Evolutionary conservation across 768 basidiomycete genomes (phyloP).

Genomic region (Dentipellis fragilis): DNA sequence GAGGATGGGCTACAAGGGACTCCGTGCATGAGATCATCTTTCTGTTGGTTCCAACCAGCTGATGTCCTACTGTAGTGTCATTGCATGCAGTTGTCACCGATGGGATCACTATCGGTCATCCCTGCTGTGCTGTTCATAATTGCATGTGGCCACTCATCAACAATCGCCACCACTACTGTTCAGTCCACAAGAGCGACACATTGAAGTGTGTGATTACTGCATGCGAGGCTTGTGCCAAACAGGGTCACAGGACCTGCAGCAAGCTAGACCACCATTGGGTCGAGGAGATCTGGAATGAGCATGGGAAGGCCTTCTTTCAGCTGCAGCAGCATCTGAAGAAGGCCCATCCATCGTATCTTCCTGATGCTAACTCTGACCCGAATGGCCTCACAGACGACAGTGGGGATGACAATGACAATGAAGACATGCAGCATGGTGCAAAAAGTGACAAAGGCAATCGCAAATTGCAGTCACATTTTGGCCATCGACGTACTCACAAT

Average conservation of each 20-base stretch:
- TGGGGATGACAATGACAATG: not conserved
- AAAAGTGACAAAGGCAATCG: conserved; percentile 11
- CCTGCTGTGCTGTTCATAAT: conserved; percentile 21
- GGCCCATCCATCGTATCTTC: not conserved
- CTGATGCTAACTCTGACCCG: not conserved
- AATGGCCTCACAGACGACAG: not conserved
- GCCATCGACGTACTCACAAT: conserved; percentile 18
- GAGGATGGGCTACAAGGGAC: not conserved
- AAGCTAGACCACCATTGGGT: not conserved
- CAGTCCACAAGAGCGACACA: not conserved
- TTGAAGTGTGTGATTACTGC: not conserved
- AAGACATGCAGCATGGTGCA: not conserved
- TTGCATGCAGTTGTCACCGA: conserved; percentile 19
- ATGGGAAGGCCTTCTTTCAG: not conserved
- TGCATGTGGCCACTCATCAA: conserved; percentile 16
- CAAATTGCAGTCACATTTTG: conserved; percentile 14
- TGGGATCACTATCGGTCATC: conserved; percentile 24
- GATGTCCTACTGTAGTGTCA: not conserved
- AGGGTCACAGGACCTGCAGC: not conserved
- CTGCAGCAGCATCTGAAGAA: not conserved
- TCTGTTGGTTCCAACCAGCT: too few relatives aligned
- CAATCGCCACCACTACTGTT: not conserved
- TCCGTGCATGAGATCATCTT: not conserved
- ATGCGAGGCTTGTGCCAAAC: not conserved
- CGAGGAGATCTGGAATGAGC: not conserved